These are phyloP conservation scores for Mytilinidion resinicola DNA, from an alignment of 495 filamentous ascomycete species.

Conservation along the genomic window DNA sequence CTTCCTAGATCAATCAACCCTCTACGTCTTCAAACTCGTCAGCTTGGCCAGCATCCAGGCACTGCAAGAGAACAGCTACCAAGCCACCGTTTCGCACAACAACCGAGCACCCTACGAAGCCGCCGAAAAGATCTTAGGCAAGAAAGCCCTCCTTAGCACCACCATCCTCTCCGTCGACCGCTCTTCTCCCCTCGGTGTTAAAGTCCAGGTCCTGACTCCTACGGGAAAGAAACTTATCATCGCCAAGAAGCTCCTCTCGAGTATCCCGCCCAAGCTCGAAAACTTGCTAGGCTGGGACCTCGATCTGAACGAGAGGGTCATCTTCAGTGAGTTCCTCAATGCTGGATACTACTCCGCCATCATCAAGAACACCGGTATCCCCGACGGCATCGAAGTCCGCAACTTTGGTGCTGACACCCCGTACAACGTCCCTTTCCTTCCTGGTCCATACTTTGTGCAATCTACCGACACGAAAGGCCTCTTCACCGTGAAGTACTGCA, in stretches of 20 bases:
- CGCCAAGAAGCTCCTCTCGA: slow-evolving; percentile 42
- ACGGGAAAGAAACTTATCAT: slow-evolving; percentile 34
- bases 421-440: slow-evolving; percentile 22
- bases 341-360: slow-evolving; percentile 42
- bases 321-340: slow-evolving; percentile 40
- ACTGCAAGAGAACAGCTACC: slow-evolving; percentile 22
- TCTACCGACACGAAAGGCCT: slow-evolving; percentile 9
- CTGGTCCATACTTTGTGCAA: slow-evolving; percentile 13
- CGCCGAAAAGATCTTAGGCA: slow-evolving; percentile 30
- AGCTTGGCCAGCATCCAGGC: slow-evolving; percentile 8
- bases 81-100: slow-evolving; percentile 33
- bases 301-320: slow-evolving; percentile 27
- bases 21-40: slow-evolving; percentile 28
- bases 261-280: slow-evolving; percentile 37
- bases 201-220: slow-evolving; percentile 33
- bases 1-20: slow-evolving; percentile 32
- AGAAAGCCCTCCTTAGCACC: slow-evolving; percentile 31
- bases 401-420: slow-evolving; percentile 33
- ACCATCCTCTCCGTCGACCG: slow-evolving; percentile 32
- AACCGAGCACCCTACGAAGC: slow-evolving; percentile 40
- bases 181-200: slow-evolving; percentile 18
- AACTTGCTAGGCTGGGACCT: slow-evolving; percentile 39
- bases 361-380: slow-evolving; percentile 39
- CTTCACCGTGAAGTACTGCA: slow-evolving; percentile 15
- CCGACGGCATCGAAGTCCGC: slow-evolving; percentile 16